Base-by-base conservation (phyloP, 2,329 filamentous ascomycete species). In the Arthrobotrys conoides region DNA sequence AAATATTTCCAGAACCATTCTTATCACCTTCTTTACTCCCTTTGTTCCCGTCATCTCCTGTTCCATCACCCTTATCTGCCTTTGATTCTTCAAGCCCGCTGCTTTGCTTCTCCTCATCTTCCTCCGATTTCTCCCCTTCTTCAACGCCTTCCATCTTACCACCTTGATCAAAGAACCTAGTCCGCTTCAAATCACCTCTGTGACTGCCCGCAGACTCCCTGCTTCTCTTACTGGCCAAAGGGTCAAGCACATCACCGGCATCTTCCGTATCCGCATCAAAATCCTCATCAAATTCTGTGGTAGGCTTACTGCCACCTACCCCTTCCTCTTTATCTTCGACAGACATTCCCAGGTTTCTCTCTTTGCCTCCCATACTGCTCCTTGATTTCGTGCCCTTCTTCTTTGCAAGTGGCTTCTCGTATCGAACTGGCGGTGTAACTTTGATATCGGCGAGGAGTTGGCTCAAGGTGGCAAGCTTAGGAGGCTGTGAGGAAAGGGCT, bases 181-280 rank as follows among this genome's bases (percentile, higher is more conserved):
- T n/a, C 14, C 73, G 46, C 20, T 77, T 77, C 22, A 64, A 46
- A 46, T 77, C 73, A 0, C 67, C 67, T 68, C 67, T 38, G 33
- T 55, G 2, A 24, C 73, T 77, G 0, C 49, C 44, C 12, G 63
- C 61, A 12, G 73, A 77, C 4, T 44, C 73, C 38, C 73, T 53
- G 33, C 61, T 77, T 41, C 73, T 71, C 20, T 77, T 77, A 20
- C 49, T 77, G 3, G 49, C 66, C 30, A 41, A 38, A 3, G 57
- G 46, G 16, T 76, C 71, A 1, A 48, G 8, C 6, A 1, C 16
- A 18, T 46, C 44, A 12, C 6, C 6, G 0, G n/a, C 24, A n/a
- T 51, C 46, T n/a, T 71, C 68, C 5, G 16, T n/a, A 20, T 63
- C 67, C n/a, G 5, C 18, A 22, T 55, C 71, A n/a, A 61, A 44